Percentiles rank a stretch among this genome's conserved stretches.
phyloP scores from a whole-genome alignment of 352 stramenopile species.

The Globisporangium viniferum region DNA sequence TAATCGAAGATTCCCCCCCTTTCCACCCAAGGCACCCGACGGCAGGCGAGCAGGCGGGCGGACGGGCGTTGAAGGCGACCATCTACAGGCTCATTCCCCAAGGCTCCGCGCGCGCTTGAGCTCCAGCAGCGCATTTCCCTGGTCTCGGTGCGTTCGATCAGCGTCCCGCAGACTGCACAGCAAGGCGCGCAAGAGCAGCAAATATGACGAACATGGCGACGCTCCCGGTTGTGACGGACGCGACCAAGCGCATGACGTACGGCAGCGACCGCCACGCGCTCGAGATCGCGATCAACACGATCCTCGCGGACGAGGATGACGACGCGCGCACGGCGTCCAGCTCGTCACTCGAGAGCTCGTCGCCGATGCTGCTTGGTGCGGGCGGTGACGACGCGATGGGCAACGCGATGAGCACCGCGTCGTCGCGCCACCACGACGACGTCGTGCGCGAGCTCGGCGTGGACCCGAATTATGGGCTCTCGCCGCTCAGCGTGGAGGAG shows the following conservation, averaged over 20 bases:
- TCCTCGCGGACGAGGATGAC: constrained; percentile 9
- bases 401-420: constrained; percentile 16
- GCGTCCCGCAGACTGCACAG: background rate
- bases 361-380: constrained; percentile 4
- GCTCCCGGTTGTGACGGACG: constrained; percentile 14
- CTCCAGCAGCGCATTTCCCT: background rate
- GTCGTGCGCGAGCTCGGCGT: constrained; percentile 63
- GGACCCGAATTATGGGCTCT: constrained; percentile 62
- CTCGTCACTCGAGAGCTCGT: constrained; percentile 12
- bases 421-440: constrained; percentile 51
- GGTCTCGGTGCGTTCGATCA: background rate
- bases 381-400: background rate
- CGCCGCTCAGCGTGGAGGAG: constrained; percentile 44
- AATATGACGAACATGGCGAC: constrained; percentile 10
- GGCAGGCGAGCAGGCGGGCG: background rate
- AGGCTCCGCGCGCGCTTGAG: background rate
- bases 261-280: constrained; percentile 8
- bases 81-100: background rate
- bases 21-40: background rate
- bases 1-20: constrained; percentile 8
- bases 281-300: constrained; percentile 10
- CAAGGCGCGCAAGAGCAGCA: background rate
- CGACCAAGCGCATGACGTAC: constrained; percentile 11
- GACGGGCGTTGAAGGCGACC: background rate
- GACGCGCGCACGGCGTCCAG: constrained; percentile 15